phyloP scores from a whole-genome alignment of 2,329 filamentous ascomycete genomes.

The Pseudogymnoascus sp. region DNA sequence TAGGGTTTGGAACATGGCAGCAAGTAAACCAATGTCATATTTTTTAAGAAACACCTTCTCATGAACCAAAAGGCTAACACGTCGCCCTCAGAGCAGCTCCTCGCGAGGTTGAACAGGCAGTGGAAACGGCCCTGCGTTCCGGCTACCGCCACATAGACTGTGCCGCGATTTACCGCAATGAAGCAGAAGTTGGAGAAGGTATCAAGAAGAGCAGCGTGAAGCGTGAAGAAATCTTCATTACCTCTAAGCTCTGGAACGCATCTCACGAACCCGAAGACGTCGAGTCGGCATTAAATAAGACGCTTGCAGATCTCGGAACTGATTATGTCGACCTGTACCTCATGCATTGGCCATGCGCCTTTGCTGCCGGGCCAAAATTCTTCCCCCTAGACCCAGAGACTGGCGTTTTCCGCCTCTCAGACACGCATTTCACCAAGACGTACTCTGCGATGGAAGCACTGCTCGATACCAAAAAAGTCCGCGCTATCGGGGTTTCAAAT shows the following conservation, averaged over 20 bases:
- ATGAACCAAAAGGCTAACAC: constrained; percentile 20
- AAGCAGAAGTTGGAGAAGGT: constrained; percentile 36
- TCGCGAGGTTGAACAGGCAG: constrained; percentile 35
- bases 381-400: constrained; percentile 24
- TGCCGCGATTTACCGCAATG: constrained; percentile 39
- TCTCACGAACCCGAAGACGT: constrained; percentile 30
- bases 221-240: constrained; percentile 39
- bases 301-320: constrained; percentile 31
- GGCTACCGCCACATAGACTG: constrained; percentile 43
- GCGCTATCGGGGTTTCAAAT: constrained; percentile 56
- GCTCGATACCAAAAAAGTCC: constrained; percentile 44
- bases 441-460: constrained; percentile 53
- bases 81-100: constrained; percentile 17
- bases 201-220: constrained; percentile 34
- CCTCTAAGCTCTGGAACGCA: constrained; percentile 55
- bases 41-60: not conserved
- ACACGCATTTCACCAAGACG: constrained; percentile 38
- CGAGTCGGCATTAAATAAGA: constrained; percentile 27
- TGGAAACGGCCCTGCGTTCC: constrained; percentile 40
- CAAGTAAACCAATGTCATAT: constrained; percentile 25
- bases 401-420: constrained; percentile 19
- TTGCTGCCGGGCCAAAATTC: constrained; percentile 21
- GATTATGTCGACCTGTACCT: constrained; percentile 35
- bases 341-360: constrained; percentile 33
- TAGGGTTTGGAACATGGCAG: constrained; percentile 37